Base-by-base conservation (phyloP, 345 rosid species). In the Eucalyptus tenuipes region DNA sequence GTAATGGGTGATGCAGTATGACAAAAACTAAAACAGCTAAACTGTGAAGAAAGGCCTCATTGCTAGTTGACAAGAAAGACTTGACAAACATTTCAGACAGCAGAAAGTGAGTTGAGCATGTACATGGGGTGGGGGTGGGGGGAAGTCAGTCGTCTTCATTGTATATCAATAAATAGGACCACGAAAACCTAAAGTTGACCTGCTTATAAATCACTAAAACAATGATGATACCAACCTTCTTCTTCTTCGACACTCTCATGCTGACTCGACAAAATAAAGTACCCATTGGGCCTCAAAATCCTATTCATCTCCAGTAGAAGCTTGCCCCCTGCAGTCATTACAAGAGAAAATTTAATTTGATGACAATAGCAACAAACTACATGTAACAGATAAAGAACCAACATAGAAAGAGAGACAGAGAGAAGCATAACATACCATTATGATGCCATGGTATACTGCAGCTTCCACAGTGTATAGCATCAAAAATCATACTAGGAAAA, bases 301-400 rank as follows among this genome's bases (percentile, higher is more conserved):
- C 99, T 94, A 89, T 97, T 97, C 95, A 97, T 96, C 94, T 97
- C 99, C 81, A 97, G 94, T 89, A 97, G 96, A 91, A 94, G 97
- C 92, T 89, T 96, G 86, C 96, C 98, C 87, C 97, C 99, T 96
- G 92, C 86, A 92, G 91, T 61, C 22, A 3, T 24, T 25, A 85
- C 85, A 87, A 24, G n/a, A 75, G 40, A 52, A 68, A 59, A 42
- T 88, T 64, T 79, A 85, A 31, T 85, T 80, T 49, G 37, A 82
- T 50, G n/a, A 85, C 88, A 40, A 49, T 87, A 88, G 52, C 42
- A 49, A 45, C 87, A 81, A 27, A 45, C 24, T 17, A 87, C 44
- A 7, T 87, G 16, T 4, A 86, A 85, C 31, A 40, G 7, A 52
- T 79, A 29, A 40, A 42, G 85, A 88, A 53, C 25, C 44, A 33